Percentiles rank a stretch among this genome's conserved stretches.
These are phyloP conservation scores for Fusarium brachygibbosum DNA, from an alignment of 2,329 filamentous ascomycete genomes.

Conservation along the genomic window DNA sequence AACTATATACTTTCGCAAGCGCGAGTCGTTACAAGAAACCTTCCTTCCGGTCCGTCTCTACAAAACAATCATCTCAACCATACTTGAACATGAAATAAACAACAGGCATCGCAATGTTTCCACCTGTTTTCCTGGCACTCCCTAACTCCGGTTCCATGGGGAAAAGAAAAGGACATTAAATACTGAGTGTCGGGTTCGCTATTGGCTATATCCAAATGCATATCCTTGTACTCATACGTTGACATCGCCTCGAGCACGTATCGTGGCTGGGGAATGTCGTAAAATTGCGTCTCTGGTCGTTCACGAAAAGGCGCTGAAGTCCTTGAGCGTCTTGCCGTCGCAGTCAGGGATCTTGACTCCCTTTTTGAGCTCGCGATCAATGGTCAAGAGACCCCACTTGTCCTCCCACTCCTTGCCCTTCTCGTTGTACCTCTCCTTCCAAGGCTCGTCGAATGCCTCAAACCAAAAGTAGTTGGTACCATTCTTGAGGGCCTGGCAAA, in stretches of 20 bases:
- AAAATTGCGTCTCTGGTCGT: constrained; percentile 6
- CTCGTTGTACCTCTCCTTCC: constrained; percentile 84
- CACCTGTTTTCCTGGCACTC: constrained; percentile 29
- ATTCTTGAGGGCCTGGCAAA: constrained; percentile 83
- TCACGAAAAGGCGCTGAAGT: constrained; percentile 33
- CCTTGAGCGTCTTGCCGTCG: constrained; percentile 74
- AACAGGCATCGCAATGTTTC: constrained; percentile 34
- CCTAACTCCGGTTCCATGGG: constrained; percentile 32
- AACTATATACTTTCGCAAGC: constrained; percentile 37
- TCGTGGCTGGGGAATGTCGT: constrained; percentile 10
- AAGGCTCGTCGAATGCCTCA: constrained; percentile 95
- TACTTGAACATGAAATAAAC: constrained; percentile 17
- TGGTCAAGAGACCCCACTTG: constrained; percentile 93
- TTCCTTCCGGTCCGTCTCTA: constrained; percentile 19
- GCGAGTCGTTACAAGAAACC: constrained; percentile 20
- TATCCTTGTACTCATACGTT: constrained; percentile 12
- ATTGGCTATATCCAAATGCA: constrained; percentile 35
- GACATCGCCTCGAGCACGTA: constrained; percentile 12
- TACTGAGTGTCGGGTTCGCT: constrained; percentile 15
- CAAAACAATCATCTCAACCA: constrained; percentile 18
- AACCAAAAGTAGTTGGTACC: constrained; percentile 98
- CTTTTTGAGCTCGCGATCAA: constrained; percentile 84
- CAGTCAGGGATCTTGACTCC: constrained; percentile 91
- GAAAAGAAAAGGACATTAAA: constrained; percentile 26
- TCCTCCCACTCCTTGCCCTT: constrained; percentile 86